Evolutionary conservation across 2,329 filamentous ascomycete species (phyloP), one percentile per base, ranked within the genome.

Genomic region (Aureobasidium sp.): DNA sequence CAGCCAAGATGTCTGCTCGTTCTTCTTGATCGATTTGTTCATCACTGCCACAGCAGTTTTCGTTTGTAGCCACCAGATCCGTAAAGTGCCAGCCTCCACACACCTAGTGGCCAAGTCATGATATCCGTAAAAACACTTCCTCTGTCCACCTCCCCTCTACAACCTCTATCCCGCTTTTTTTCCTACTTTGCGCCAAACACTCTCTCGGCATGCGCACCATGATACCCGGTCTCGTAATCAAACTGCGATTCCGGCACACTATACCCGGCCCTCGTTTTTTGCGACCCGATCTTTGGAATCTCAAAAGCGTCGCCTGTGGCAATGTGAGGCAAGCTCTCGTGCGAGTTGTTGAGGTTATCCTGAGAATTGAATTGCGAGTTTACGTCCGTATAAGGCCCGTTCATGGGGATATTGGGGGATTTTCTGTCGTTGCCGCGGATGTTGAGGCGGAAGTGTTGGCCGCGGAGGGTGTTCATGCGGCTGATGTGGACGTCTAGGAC

Each of bases 401-500:
- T 59, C 17, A 60, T 58, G 30, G 42, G 52, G 6, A 22, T 22
- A 3, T 29, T 29, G n/a, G 14, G 17, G 39, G 21, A 8, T 17
- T 53, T 44, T 21, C 24, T 24, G 24, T 41, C 30, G 24, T 24
- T 17, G 25, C 35, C 39, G 16, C 17, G 25, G 42, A 70, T 65
- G 14, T 68, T 66, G 69, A 80, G 71, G 14, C 69, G 70, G 50
- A 70, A 66, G 61, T 81, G 81, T 4, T 64, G 67, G 7, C 78
- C 78, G 14, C 73, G 65, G 24, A 66, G 65, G 14, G 65, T 74
- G 54, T 74, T 66, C 29, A 69, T 67, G 11, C 69, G 67, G 55
- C 68, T 69, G 19, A 78, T 77, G 56, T 71, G 66, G 29, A 78
- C 60, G 62, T 83, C 79, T 38, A 83, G 68, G 7, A 66, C 61